A percentile compares a stretch with the other conserved stretches of the same genome.
Conservation (phyloP, 202 grass and related monocot genomes). For the Cymbopogon flexuosus region DNA sequence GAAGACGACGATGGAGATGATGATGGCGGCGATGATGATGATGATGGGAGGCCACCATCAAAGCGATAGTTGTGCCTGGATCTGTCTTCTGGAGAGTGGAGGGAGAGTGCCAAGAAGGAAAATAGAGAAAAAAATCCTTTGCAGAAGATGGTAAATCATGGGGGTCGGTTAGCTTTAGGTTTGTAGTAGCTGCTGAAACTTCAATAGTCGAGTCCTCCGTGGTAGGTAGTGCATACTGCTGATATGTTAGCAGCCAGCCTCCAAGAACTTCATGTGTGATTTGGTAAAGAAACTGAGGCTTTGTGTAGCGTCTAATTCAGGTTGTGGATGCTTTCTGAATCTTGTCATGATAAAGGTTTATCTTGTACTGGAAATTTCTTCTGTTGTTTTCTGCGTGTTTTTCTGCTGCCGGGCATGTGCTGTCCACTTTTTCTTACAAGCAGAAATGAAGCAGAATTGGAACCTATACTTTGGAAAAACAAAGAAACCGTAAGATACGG, state of each 20-base stretch:
- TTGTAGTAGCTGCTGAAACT: slow-evolving; percentile 35
- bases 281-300: neutral
- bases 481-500: no score
- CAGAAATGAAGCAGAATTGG: no score
- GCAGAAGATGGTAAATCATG: slow-evolving; percentile 43
- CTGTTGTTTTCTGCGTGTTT: no score
- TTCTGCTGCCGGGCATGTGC: no score
- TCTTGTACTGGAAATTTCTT: neutral
- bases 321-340: slow-evolving; percentile 22
- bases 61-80: slow-evolving; percentile 44
- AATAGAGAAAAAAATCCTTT: slow-evolving; percentile 24
- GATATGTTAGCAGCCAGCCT: slow-evolving; percentile 29
- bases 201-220: neutral
- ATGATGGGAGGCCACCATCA: slow-evolving; percentile 35
- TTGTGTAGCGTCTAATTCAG: slow-evolving; percentile 37
- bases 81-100: neutral
- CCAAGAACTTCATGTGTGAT: neutral
- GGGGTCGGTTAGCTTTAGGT: slow-evolving; percentile 32
- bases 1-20: neutral
- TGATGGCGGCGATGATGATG: neutral
- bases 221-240: slow-evolving; percentile 45
- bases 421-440: no score
- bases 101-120: neutral
- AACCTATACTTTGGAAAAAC: no score
- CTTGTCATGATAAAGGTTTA: neutral